A percentile compares a stretch with the other conserved stretches of the same genome.
phyloP scores from a whole-genome alignment of 495 filamentous ascomycete genomes.

The Margaritispora aquatica region DNA sequence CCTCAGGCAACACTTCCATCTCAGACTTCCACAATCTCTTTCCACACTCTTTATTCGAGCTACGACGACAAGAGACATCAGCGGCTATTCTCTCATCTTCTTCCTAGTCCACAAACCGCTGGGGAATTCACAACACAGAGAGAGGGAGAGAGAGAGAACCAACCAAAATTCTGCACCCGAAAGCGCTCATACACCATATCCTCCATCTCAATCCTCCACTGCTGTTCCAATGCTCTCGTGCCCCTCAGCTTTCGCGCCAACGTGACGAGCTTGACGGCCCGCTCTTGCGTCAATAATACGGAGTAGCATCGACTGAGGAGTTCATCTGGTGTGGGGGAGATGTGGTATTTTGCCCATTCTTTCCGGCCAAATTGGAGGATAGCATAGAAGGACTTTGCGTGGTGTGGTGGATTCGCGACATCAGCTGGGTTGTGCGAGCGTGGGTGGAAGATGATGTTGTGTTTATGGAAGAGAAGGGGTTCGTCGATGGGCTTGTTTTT shows the following conservation, averaged over 20 bases:
- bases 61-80: neutral
- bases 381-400: neutral
- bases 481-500: neutral
- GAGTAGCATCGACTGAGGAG: neutral
- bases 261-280: neutral
- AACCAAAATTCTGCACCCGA: neutral
- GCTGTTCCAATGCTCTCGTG: neutral
- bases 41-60: neutral
- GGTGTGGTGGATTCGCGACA: neutral
- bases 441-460: neutral
- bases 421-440: neutral
- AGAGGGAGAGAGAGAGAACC: constrained; percentile 5
- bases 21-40: neutral
- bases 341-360: neutral
- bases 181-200: constrained; percentile 4
- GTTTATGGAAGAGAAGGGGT: neutral
- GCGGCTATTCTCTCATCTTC: neutral
- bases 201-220: constrained; percentile 8
- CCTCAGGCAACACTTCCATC: neutral
- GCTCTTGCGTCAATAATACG: neutral
- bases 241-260: neutral
- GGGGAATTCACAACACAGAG: neutral
- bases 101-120: neutral
- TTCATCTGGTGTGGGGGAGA: neutral
- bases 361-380: neutral